Conservation (phyloP, 495 filamentous ascomycete species). For the Aspergillus wentii region DNA sequence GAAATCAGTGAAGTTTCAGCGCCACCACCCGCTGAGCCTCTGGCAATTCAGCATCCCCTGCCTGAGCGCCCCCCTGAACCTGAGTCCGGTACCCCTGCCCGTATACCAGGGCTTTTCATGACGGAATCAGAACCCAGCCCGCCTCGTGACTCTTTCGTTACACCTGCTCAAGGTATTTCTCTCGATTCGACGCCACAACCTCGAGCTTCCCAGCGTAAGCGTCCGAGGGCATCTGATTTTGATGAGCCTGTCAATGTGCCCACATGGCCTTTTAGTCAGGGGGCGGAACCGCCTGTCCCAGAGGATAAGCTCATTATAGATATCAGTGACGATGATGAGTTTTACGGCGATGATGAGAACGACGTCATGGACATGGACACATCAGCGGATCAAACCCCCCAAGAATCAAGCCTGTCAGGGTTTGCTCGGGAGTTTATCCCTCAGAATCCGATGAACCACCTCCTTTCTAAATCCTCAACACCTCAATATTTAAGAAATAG, state of each 20-base stretch:
- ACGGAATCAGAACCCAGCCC: conserved; percentile 16
- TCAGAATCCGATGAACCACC: conserved; percentile 3
- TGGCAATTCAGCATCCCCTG: conserved; percentile 33
- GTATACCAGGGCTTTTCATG: conserved; percentile 53
- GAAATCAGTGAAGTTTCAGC: conserved; percentile 2
- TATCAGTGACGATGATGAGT: conserved; percentile 63
- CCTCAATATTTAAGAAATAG: conserved; percentile 28
- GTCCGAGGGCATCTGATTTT: conserved; percentile 83
- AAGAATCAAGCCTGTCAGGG: too few relatives aligned
- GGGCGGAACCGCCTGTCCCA: conserved; percentile 7
- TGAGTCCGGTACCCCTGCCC: conserved; percentile 18
- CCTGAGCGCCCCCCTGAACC: conserved; percentile 38
- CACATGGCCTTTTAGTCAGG: conserved; percentile 59
- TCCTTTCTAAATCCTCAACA: conserved; percentile 29
- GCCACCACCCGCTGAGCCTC: not conserved
- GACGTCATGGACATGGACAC: conserved; percentile 31
- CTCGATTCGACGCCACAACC: conserved; percentile 22
- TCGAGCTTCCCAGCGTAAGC: conserved; percentile 54
- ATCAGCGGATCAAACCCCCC: not conserved
- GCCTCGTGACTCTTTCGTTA: conserved; percentile 3
- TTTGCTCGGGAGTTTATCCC: too few relatives aligned
- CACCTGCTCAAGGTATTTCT: conserved; percentile 6
- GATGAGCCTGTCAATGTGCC: conserved; percentile 44
- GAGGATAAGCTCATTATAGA: conserved; percentile 58
- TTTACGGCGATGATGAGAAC: conserved; percentile 38